Evolutionary conservation across 345 rosid genomes (phyloP), one percentile per base, ranked within the genome.

Genomic region (Eucalyptus tenuipes): DNA sequence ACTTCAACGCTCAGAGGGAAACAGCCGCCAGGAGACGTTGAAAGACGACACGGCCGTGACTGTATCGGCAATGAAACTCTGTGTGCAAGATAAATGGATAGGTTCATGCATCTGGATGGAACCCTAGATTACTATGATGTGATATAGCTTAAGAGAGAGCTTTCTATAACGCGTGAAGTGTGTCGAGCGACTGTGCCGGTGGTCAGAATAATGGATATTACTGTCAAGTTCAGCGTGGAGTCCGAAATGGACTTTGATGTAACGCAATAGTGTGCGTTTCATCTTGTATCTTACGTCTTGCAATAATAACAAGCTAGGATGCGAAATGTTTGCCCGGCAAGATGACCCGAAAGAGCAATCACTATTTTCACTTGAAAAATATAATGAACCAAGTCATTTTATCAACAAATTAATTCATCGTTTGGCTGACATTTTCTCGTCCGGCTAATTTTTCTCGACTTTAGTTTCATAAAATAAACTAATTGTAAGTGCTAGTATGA

Each of bases 1-100:
- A 92, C 94, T 96, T 96, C 94, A 97, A 97, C 88, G 94, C 95
- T 85, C 99, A 96, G 88, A 94, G 99, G 87, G 99, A 97, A 92
- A 96, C 99, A 13, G 99, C 99, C 14, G 98, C 99, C n/a, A 94
- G 99, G 88, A 95, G 96, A 88, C 99, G 99, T 52, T 97, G 84
- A 93, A 71, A 20, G 45, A 37, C 27, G 45, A 31, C 80, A 16
- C 44, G 31, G 31, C 20, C 37, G 17, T 33, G 10, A 24, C 52
- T 50, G 27, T 20, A 22, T 31, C 6, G 48, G 17, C 31, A 29
- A 45, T 44, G 49, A 82, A 42, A 49, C 31, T 13, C 37, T 47
- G 53, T 13, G 49, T 7, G n/a, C 37, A 49, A 45, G 16, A 82
- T 82, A 27, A 24, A 44, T 17, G 86, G 86, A 42, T 22, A 52